Base-by-base conservation (phyloP, 257 asterid species). In the Solanum dulcamara region DNA sequence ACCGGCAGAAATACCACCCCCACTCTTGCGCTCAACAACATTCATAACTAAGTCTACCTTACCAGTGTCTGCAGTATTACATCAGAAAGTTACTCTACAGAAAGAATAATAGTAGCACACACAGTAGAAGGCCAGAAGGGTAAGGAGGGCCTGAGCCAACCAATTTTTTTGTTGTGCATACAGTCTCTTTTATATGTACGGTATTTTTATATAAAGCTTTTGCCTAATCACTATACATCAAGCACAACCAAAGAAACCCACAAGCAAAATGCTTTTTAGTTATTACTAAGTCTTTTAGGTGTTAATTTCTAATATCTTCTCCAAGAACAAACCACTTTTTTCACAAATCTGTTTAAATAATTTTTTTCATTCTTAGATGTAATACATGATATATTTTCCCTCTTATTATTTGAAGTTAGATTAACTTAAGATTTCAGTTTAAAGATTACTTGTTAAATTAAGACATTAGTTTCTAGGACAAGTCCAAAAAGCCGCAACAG, bases 21-120 rank as follows among this genome's bases (percentile, higher is more conserved):
- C 94, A 20, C 95, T 93, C 91, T 96, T 94, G 83, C 97, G 99
- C 93, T 96, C 97, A 75, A 96, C 98, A 88, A 95, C 90, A 84
- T 96, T 96, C 92, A 96, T 91, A 44, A 98, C 93, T 90, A 96
- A 89, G 89, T 96, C 99, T 86, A 96, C 97, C 91, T 96, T 96
- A 86, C 93, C 94, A 81, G 93, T 88, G 68, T 94, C 98, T 96
- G 89, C 85, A 89, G 84, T 85, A 87, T 83, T 75, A 85, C 83
- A 82, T 83, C 83, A 84, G 38, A 35, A 84, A 46, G 68, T 84
- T 33, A 84, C 28, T 28, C 81, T 67, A 46, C 28, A 15, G 28
- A 74, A 42, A 77, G 62, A 77, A 33, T 62, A 77, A 77, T 28
- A 28, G 28, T 48, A 46, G 26, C 42, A 77, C 38, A 46, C 15